Base-by-base conservation (phyloP, 164 flowering plant genomes). In the Vitis rupestris region DNA sequence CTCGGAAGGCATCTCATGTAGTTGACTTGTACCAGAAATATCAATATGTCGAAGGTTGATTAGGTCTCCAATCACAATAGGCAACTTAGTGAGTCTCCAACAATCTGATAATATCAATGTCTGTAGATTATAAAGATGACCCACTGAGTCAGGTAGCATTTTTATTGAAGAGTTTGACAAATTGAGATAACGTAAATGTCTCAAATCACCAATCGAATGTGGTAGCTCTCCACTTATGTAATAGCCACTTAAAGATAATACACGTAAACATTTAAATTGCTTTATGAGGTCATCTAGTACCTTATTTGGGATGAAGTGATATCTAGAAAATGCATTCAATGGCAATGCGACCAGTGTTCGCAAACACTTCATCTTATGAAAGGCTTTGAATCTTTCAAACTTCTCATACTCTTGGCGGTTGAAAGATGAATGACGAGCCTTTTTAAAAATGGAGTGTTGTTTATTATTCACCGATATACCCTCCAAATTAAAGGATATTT, bases 131-230 rank as follows among this genome's bases (percentile, higher is more conserved):
- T 6, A 8, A 6, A 70, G 30, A 52, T 53, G 44, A 1, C 55
- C 10, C 4, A 63, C 63, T 10, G 72, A 70, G 3, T 12, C 10
- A 0, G 72, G 72, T 0, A 70, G 53, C 11, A 4, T 62, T 53
- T 1, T 31, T 2, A 70, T 59, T 1, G 0, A 1, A 17, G 10
- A 15, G 9, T 30, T 4, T 7, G 67, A 52, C 3, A 70, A n/a
- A 30, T 63, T 29, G 8, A 70, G 47, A 62, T 62, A 62, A 27
- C 72, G 54, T 10, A 70, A 37, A 37, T 61, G 72, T 37, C 53
- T 62, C 50, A 70, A 37, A 5, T 70, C 47, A 10, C 67, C 66
- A 6, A 55, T 44, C 1, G 37, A 62, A 8, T 8, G 16, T 2
- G 67, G 67, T 2, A 70, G 8, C 27, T 23, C 27, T 29, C 27